Evolutionary conservation across 352 stramenopile species (phyloP).

Genomic region (Pythium phragmiticola): DNA sequence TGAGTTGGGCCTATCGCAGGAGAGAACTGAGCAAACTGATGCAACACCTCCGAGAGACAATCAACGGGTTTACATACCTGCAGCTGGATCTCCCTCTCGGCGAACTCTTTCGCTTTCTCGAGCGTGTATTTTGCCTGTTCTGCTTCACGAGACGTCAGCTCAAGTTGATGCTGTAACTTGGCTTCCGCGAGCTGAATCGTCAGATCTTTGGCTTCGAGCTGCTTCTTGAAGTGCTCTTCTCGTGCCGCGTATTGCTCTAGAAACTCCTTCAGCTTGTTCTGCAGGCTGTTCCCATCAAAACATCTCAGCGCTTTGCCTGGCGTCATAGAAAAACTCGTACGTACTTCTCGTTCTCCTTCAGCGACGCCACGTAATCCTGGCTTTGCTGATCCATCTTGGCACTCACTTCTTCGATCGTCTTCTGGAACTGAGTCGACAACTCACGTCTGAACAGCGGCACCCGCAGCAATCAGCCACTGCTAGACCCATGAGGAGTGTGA

Average conservation of each 20-base stretch:
- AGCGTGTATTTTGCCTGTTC: slow-evolving; percentile 77
- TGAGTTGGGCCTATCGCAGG: slow-evolving; percentile 48
- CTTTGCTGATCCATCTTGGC: slow-evolving; percentile 87
- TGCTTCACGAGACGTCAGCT: slow-evolving; percentile 64
- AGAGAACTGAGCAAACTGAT: neutral
- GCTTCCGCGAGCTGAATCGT: slow-evolving; percentile 78
- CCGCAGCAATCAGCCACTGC: neutral
- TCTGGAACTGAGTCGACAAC: slow-evolving; percentile 78
- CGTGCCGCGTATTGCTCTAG: slow-evolving; percentile 76
- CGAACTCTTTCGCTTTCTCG: slow-evolving; percentile 82
- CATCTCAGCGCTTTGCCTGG: neutral
- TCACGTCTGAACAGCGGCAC: slow-evolving; percentile 40
- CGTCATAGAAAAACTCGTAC: neutral
- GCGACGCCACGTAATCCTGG: slow-evolving; percentile 78
- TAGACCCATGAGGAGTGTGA: neutral
- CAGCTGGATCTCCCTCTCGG: slow-evolving; percentile 67
- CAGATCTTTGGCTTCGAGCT: slow-evolving; percentile 82
- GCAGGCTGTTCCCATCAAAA: slow-evolving; percentile 39
- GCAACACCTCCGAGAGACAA: neutral
- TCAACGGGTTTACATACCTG: slow-evolving; percentile 35
- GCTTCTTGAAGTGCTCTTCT: slow-evolving; percentile 83
- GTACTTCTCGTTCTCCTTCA: slow-evolving; percentile 85
- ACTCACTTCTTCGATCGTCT: slow-evolving; percentile 87
- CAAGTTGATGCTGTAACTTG: slow-evolving; percentile 77
- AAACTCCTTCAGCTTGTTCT: slow-evolving; percentile 83